Percentiles rank a stretch among this genome's conserved stretches.
Evolutionary conservation across 1,284 basidiomycete species (phyloP).

Genomic region (Boletellus sp.): DNA sequence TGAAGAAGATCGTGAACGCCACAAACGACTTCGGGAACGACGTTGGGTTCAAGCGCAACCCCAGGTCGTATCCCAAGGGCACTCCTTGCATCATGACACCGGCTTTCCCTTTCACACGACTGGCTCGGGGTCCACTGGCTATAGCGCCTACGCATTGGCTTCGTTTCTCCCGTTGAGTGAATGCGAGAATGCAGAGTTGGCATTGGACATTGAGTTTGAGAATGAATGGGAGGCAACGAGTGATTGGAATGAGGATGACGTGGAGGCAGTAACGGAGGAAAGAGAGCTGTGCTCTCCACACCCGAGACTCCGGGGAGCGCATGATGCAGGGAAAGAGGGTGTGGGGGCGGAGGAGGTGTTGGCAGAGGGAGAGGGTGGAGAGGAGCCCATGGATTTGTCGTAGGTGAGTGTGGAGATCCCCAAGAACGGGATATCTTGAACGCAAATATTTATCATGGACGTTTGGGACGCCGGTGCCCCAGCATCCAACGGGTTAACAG

Average conservation of each 20-base stretch:
- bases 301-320: slow-evolving; percentile 6
- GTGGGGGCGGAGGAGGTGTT: not conserved
- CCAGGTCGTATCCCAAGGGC: slow-evolving; percentile 6
- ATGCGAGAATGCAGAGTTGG: slow-evolving; percentile 19
- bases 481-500: no score
- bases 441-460: no score
- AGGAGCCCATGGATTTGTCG: slow-evolving; percentile 54
- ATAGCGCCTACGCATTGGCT: slow-evolving; percentile 14
- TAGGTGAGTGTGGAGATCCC: slow-evolving; percentile 17
- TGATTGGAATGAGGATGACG: slow-evolving; percentile 87
- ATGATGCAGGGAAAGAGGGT: not conserved
- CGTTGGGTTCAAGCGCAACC: slow-evolving; percentile 82
- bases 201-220: slow-evolving; percentile 60
- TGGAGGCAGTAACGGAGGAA: slow-evolving; percentile 69
- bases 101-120: not conserved
- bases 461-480: not conserved
- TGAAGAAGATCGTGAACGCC: slow-evolving; percentile 92
- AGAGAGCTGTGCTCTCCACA: slow-evolving; percentile 57
- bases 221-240: slow-evolving; percentile 89
- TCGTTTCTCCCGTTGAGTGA: slow-evolving; percentile 33
- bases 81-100: not conserved
- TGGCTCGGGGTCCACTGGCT: not conserved
- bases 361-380: slow-evolving; percentile 37
- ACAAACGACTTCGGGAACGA: slow-evolving; percentile 88
- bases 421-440: no score